A percentile compares a stretch with the other conserved stretches of the same genome.
Evolutionary conservation across 2,329 filamentous ascomycete species (phyloP).

Genomic region (Colletotrichum tropicale): DNA sequence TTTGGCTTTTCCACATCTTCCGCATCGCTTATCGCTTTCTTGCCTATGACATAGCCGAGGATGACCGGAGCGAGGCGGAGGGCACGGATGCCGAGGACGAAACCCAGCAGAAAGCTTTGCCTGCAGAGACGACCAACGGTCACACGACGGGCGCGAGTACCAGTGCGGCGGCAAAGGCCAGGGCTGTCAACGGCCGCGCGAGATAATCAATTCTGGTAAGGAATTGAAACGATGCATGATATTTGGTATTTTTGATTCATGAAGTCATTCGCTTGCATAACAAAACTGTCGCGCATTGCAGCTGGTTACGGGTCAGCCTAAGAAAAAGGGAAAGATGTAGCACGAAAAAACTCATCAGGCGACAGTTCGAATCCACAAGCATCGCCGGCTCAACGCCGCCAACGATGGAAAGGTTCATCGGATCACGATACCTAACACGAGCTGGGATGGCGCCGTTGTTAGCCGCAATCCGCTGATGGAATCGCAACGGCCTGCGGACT

Average conservation of each 20-base stretch:
- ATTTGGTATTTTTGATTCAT: neutral
- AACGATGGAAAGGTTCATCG: neutral
- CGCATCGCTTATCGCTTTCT: slow-evolving; percentile 77
- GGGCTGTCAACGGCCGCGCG: slow-evolving; percentile 1
- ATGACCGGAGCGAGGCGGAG: slow-evolving; percentile 74
- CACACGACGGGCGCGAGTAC: slow-evolving; percentile 11
- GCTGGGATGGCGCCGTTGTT: neutral
- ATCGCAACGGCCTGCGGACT: neutral
- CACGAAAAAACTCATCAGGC: neutral
- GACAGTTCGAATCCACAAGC: neutral
- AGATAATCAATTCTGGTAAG: neutral
- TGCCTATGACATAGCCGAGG: slow-evolving; percentile 63
- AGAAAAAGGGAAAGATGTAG: neutral
- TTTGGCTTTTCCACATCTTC: slow-evolving; percentile 81
- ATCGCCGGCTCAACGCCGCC: neutral
- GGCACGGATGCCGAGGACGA: slow-evolving; percentile 59
- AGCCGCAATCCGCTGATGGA: neutral
- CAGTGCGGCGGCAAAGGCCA: neutral
- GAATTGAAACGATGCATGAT: neutral
- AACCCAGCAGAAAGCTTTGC: slow-evolving; percentile 22
- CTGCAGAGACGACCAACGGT: slow-evolving; percentile 5
- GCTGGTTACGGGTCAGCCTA: neutral
- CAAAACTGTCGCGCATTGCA: neutral
- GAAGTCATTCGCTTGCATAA: neutral
- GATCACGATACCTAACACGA: neutral